Evolutionary conservation across 2,329 filamentous ascomycete genomes (phyloP).

Genomic region (Canariomyces notabilis): DNA sequence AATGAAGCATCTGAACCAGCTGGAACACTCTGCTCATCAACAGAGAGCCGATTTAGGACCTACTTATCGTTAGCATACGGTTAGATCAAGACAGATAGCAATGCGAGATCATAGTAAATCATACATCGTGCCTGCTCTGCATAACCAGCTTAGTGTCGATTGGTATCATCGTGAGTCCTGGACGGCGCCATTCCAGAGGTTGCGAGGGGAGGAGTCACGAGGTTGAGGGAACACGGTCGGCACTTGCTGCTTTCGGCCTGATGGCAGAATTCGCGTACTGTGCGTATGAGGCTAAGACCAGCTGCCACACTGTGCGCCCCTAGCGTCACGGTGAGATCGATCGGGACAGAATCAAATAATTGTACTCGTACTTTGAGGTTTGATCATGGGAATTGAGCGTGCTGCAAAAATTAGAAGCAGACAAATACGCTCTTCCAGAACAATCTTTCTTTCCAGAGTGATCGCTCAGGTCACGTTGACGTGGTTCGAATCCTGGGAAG

Average conservation of each 20-base stretch:
- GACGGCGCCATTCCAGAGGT: constrained; percentile 14
- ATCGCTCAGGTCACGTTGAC: neutral
- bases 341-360: too few species aligned
- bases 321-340: neutral
- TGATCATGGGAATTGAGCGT: too few species aligned
- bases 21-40: neutral
- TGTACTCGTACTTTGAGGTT: too few species aligned
- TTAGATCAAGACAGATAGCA: neutral
- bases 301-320: neutral
- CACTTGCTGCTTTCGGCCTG: constrained; percentile 3
- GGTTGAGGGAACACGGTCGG: constrained; percentile 10
- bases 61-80: constrained; percentile 12
- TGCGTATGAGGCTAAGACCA: neutral
- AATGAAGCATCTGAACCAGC: neutral
- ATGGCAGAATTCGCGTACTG: constrained; percentile 7
- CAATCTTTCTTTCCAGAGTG: too few species aligned
- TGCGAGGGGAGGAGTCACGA: constrained; percentile 9
- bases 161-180: neutral
- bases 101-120: constrained; percentile 1
- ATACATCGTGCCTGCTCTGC: constrained; percentile 1
- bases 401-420: too few species aligned
- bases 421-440: too few species aligned
- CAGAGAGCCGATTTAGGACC: constrained; percentile 1
- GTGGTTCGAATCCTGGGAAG: neutral
- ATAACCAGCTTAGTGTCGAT: neutral